Base-by-base conservation (phyloP, 768 basidiomycete genomes). In the Termitomyces sp. region DNA sequence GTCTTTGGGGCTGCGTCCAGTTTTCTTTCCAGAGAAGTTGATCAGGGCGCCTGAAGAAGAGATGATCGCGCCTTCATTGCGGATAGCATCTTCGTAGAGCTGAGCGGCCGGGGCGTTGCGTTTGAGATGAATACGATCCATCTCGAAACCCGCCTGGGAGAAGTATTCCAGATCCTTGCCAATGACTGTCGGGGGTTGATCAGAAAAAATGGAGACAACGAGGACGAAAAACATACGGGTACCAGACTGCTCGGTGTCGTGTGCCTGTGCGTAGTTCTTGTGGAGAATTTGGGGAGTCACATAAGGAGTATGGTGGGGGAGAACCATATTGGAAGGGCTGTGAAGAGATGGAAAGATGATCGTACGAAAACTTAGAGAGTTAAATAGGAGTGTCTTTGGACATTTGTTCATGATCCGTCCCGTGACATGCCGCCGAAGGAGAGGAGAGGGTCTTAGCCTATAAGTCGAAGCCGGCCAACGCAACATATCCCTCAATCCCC, bases 1-100 rank as follows among this genome's bases (percentile, higher is more conserved):
- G 84, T 99, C 97, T 72, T 98, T 99, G 54, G 97, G 97, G 65
- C 86, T 89, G 50, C 97, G 84, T 56, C 97, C 97, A 2, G 97
- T 98, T 82, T 99, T 99, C 82, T 98, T 98, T 29, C 97, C 97
- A 10, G 94, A 97, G 68, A 98, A 99, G 83, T 99, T 99, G 86
- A 99, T 99, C 67, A 99, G 79, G 20, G 97, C 94, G 53, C 97
- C 97, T 6, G 87, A 91, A 31, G 91, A 86, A 55, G 97, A 95
- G 76, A 99, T 90, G 78, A 99, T 92, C 66, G 97, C 97, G 58
- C 96, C 96, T 71, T 99, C 97, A 75, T 98, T 96, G 65, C 93
- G 88, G 77, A 98, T 88, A 66, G 97, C 97, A 66, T 99, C 97
- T 70, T 99, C 97, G 75, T 97, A 97, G 44, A 96, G 88, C 65